Evolutionary conservation across 2,329 filamentous ascomycete species (phyloP).

Genomic region (Sordariomycetes sp.): DNA sequence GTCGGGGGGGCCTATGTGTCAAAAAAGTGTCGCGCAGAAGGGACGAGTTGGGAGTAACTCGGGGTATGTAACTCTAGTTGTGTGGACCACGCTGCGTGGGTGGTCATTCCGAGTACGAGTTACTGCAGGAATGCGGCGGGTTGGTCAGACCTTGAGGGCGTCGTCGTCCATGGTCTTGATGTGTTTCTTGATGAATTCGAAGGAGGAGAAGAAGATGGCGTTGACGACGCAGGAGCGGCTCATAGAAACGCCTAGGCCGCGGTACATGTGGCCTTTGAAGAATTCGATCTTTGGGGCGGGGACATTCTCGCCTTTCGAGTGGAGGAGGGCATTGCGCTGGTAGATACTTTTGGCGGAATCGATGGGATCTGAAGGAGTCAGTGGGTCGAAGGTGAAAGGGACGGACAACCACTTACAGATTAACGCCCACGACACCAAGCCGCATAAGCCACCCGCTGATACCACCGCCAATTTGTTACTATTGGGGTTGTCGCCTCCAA

Average conservation of each 20-base stretch:
- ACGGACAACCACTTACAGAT: slow-evolving; percentile 47
- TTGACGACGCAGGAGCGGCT: slow-evolving; percentile 74
- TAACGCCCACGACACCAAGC: slow-evolving; percentile 73
- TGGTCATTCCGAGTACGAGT: too few relatives aligned
- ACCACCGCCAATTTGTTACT: slow-evolving; percentile 73
- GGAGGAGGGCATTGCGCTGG: slow-evolving; percentile 69
- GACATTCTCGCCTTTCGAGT: slow-evolving; percentile 54
- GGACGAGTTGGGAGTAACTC: too few relatives aligned
- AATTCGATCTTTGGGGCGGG: slow-evolving; percentile 67
- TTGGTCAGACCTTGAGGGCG: too few relatives aligned
- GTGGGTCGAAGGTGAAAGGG: slow-evolving; percentile 1
- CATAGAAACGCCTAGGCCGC: slow-evolving; percentile 77
- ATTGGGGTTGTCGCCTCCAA: slow-evolving; percentile 61
- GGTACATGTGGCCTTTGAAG: slow-evolving; percentile 71
- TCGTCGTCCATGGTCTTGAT: slow-evolving; percentile 46
- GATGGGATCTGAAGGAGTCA: slow-evolving; percentile 45
- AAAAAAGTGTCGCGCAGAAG: too few relatives aligned
- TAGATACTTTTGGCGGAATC: slow-evolving; percentile 82
- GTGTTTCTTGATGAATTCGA: slow-evolving; percentile 71
- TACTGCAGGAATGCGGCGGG: too few relatives aligned
- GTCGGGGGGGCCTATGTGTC: too few relatives aligned
- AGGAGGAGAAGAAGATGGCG: slow-evolving; percentile 82
- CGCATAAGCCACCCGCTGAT: slow-evolving; percentile 70
- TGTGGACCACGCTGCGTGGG: too few relatives aligned
- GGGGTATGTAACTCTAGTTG: too few relatives aligned